These are phyloP conservation scores for Aegilops umbellulata DNA, from an alignment of 176 grass and related monocot genomes.

Conservation along the genomic window DNA sequence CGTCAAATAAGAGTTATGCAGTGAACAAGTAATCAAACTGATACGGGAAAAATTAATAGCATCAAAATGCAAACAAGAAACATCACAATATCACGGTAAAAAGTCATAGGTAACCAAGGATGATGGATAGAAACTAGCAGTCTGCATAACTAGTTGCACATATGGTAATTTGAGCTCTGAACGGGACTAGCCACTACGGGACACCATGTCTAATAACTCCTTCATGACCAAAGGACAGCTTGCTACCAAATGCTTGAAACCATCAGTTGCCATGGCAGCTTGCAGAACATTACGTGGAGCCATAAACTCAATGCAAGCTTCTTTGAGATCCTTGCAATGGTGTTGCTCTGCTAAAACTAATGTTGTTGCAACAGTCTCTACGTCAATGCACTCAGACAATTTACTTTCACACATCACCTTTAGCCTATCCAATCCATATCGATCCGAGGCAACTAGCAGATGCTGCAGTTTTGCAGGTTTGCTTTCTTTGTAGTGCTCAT, in stretches of 20 bases:
- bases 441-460: slow-evolving; percentile 24
- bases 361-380: neutral
- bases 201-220: neutral
- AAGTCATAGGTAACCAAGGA: too few species aligned
- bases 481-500: neutral
- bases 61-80: neutral
- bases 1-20: neutral
- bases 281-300: neutral
- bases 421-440: slow-evolving; percentile 24
- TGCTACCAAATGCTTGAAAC: slow-evolving; percentile 19
- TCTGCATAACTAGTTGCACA: too few species aligned
- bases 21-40: too few species aligned
- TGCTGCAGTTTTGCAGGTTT: neutral
- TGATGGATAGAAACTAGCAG: too few species aligned
- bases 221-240: slow-evolving; percentile 4
- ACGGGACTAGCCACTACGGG: neutral
- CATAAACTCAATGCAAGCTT: neutral
- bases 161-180: neutral
- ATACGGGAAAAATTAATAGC: too few species aligned
- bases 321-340: neutral
- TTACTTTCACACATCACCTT: slow-evolving; percentile 5
- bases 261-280: neutral
- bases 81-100: neutral
- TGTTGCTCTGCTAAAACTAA: neutral
- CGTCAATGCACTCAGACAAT: neutral